Evolutionary conservation across 108 stramenopile genomes (phyloP).

Genomic region (Asterionellopsis glacialis): DNA sequence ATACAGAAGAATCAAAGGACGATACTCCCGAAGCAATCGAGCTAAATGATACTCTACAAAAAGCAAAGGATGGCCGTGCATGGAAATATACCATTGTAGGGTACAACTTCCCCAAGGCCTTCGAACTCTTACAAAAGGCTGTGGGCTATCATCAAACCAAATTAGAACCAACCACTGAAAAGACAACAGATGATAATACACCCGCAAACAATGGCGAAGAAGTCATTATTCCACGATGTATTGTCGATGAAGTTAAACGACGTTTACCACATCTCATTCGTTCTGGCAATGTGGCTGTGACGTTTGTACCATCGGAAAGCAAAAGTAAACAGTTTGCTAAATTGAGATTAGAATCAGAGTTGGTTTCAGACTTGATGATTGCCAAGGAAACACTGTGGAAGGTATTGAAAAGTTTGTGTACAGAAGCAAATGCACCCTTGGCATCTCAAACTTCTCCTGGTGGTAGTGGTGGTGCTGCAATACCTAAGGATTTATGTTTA

Average conservation of each 20-base stretch:
- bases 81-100: conserved; percentile 79
- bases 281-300: conserved; percentile 48
- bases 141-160: conserved; percentile 24
- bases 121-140: conserved; percentile 52
- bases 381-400: conserved; percentile 47
- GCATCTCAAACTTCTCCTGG: conserved; percentile 19
- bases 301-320: conserved; percentile 69
- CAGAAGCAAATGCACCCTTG: conserved; percentile 43
- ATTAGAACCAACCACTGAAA: neutral
- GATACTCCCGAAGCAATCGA: conserved; percentile 32
- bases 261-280: conserved; percentile 42
- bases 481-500: conserved; percentile 58
- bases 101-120: conserved; percentile 45
- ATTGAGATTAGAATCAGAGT: conserved; percentile 33
- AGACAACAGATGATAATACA: neutral
- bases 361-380: conserved; percentile 35
- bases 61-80: conserved; percentile 54
- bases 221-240: conserved; percentile 64
- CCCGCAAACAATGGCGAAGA: conserved; percentile 23
- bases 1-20: conserved; percentile 21
- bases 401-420: conserved; percentile 43
- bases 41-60: conserved; percentile 37
- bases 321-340: conserved; percentile 81
- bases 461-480: no score
- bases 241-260: conserved; percentile 62